phyloP scores from a whole-genome alignment of 2,329 filamentous ascomycete genomes.

The Xylariaceae sp. region DNA sequence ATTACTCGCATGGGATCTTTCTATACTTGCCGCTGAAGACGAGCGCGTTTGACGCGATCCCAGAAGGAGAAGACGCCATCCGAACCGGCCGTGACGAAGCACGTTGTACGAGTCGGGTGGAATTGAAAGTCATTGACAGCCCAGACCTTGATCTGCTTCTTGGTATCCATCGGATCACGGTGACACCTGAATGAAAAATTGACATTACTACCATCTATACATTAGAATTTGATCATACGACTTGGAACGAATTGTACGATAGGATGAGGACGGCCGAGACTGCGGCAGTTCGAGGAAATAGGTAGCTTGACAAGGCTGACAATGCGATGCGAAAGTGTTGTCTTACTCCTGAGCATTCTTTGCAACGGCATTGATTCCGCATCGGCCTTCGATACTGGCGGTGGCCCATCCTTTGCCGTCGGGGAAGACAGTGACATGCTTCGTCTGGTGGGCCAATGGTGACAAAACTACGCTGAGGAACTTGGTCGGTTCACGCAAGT shows the following conservation, averaged over 20 bases:
- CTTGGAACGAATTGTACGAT: not conserved
- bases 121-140: constrained; percentile 33
- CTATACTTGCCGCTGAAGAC: too few species aligned
- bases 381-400: constrained; percentile 32
- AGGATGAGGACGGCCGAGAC: not conserved
- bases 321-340: not conserved
- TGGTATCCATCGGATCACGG: constrained; percentile 19
- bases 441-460: constrained; percentile 30
- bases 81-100: constrained; percentile 34
- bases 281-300: too few species aligned
- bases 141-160: constrained; percentile 28
- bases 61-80: constrained; percentile 46
- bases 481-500: constrained; percentile 27
- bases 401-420: constrained; percentile 31
- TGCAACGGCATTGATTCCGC: constrained; percentile 21
- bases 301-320: not conserved
- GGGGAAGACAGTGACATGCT: constrained; percentile 24
- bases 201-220: not conserved
- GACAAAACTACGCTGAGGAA: constrained; percentile 20
- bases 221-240: not conserved
- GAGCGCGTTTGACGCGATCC: constrained; percentile 52
- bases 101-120: constrained; percentile 24
- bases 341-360: constrained; percentile 23
- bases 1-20: too few species aligned
- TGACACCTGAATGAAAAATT: constrained; percentile 36